phyloP scores from a whole-genome alignment of 805 yeast genomes.

The Pichia phayaonensis region DNA sequence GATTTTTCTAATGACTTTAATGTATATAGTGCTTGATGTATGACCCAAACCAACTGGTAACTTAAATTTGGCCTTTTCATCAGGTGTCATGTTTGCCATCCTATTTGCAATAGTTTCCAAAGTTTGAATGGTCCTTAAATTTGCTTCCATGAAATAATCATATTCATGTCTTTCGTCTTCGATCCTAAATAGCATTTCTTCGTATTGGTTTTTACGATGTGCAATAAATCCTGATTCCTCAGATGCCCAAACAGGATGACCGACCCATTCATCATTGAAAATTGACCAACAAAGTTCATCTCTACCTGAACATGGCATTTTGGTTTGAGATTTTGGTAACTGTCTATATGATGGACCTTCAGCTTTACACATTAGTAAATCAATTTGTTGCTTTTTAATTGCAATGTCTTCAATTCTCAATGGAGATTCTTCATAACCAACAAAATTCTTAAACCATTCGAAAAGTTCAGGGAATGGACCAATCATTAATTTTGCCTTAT shows the following conservation, averaged over 20 bases:
- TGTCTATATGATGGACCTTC: constrained; percentile 93
- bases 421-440: constrained; percentile 82
- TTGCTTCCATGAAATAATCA: constrained; percentile 92
- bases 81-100: constrained; percentile 85
- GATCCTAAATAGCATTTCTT: constrained; percentile 87
- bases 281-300: constrained; percentile 99
- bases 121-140: constrained; percentile 89
- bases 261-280: constrained; percentile 97
- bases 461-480: constrained; percentile 75
- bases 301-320: constrained; percentile 96
- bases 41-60: constrained; percentile 93
- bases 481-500: constrained; percentile 75
- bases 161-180: constrained; percentile 98
- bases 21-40: constrained; percentile 83
- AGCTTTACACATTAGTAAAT: constrained; percentile 82
- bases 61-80: constrained; percentile 71
- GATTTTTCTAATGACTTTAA: constrained; percentile 84
- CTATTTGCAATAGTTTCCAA: constrained; percentile 92
- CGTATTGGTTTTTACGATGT: constrained; percentile 97
- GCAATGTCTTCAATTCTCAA: constrained; percentile 79
- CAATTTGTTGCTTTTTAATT: constrained; percentile 86
- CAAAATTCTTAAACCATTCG: constrained; percentile 88
- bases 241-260: constrained; percentile 99
- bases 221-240: constrained; percentile 98
- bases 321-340: constrained; percentile 87